phyloP scores from a whole-genome alignment of 306 rosid genomes.

The Cyclanthera cordifolia region DNA sequence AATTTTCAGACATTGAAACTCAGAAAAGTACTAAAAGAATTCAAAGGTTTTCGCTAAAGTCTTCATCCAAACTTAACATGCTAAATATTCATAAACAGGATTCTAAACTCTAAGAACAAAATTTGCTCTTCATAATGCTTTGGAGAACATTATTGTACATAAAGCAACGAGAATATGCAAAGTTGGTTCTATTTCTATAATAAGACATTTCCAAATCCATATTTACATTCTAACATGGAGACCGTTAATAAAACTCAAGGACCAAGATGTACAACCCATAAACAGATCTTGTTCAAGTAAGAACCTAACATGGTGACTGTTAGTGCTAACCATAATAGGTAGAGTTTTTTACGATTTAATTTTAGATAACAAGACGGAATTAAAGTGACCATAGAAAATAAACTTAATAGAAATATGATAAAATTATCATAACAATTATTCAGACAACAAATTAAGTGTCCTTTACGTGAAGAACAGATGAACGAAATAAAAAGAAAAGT shows the following conservation, averaged over 20 bases:
- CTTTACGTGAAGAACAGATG: neutral
- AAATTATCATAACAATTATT: neutral
- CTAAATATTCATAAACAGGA: neutral
- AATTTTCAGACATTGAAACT: neutral
- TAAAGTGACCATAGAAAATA: neutral
- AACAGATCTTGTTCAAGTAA: no score
- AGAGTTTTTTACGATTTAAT: neutral
- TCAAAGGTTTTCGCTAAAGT: neutral
- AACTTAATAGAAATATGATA: neutral
- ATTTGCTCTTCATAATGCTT: neutral
- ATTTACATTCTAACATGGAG: no score
- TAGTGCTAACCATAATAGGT: neutral
- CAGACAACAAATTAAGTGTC: neutral
- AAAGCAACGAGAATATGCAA: neutral
- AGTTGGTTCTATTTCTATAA: neutral
- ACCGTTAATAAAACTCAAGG: no score
- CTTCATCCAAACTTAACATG: neutral
- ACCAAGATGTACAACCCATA: no score
- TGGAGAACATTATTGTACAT: neutral
- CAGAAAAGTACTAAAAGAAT: neutral
- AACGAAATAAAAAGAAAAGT: neutral
- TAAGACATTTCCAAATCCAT: no score
- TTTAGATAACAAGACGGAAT: neutral
- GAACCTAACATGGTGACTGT: no score
- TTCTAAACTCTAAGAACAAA: neutral